Percentiles rank a stretch among this genome's conserved stretches.
Conservation (phyloP, 2,329 filamentous ascomycete species). For the Westerdykella aurantiaca region DNA sequence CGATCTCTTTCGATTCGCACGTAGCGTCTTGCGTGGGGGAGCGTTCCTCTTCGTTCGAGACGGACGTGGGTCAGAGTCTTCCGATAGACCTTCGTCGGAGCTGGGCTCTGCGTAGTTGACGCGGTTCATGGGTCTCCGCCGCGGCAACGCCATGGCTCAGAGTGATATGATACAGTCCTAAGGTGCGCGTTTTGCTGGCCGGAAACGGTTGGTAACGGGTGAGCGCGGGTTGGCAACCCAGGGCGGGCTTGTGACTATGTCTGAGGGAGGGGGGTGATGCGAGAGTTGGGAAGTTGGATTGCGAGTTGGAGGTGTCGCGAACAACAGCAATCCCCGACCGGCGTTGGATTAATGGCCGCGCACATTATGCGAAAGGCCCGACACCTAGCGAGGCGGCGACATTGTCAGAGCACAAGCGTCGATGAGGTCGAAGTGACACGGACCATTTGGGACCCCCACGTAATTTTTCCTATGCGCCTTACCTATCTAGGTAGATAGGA, state of each 20-base stretch:
- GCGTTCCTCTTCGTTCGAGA: slow-evolving; percentile 7
- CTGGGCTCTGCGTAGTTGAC: slow-evolving; percentile 36
- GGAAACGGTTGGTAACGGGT: too few relatives aligned
- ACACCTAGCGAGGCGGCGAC: not conserved
- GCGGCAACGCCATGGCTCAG: not conserved
- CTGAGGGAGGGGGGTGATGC: not conserved
- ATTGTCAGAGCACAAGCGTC: not conserved
- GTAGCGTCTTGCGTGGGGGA: slow-evolving; percentile 4
- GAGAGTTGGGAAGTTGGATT: not conserved
- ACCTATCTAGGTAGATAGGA: too few relatives aligned
- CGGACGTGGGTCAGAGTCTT: slow-evolving; percentile 13
- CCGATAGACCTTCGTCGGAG: slow-evolving; percentile 27
- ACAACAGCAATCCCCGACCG: not conserved
- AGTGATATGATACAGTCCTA: not conserved
- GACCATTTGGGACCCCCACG: not conserved
- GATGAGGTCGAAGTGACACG: slow-evolving; percentile 1
- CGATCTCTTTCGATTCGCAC: slow-evolving; percentile 16
- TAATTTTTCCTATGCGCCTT: not conserved
- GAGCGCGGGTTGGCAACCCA: too few relatives aligned
- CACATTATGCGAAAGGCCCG: too few relatives aligned
- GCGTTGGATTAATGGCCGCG: not conserved
- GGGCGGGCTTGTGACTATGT: not conserved
- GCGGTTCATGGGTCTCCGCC: not conserved
- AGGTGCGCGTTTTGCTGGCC: too few relatives aligned
- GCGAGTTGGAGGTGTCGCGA: slow-evolving; percentile 2